phyloP scores from a whole-genome alignment of 805 yeast species.

The Nakazawaea wyomingensis region DNA sequence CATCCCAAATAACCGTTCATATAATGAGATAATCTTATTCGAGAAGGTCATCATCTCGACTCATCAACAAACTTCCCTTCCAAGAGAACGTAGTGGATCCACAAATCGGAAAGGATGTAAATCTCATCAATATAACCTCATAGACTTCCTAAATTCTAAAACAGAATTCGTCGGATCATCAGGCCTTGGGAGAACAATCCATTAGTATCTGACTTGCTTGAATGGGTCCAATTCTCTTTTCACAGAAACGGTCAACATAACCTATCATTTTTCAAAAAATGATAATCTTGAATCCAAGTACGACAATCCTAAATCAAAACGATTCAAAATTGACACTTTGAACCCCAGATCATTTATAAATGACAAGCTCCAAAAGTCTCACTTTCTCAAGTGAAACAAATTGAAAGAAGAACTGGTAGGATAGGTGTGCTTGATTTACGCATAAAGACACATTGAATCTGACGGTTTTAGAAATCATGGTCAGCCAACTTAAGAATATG shows the following conservation, averaged over 20 bases:
- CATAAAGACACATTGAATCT: slow-evolving; percentile 14
- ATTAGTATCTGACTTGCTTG: too few relatives aligned
- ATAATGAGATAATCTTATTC: not conserved
- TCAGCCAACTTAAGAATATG: slow-evolving; percentile 14
- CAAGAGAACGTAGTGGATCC: not conserved
- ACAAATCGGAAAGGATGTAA: not conserved
- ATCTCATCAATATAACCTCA: not conserved
- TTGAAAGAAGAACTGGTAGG: not conserved
- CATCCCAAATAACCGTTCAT: not conserved
- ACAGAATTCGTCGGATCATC: not conserved
- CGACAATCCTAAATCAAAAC: not conserved
- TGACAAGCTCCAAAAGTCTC: too few relatives aligned
- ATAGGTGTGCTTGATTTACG: slow-evolving; percentile 5
- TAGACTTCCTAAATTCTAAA: not conserved
- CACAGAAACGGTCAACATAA: not conserved
- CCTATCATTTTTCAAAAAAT: not conserved
- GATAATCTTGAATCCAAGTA: not conserved
- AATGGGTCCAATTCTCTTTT: not conserved
- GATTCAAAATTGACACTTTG: not conserved
- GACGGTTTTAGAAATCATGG: slow-evolving; percentile 13
- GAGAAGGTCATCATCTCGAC: not conserved
- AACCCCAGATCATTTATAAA: too few relatives aligned
- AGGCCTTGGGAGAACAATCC: too few relatives aligned
- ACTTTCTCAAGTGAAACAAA: too few relatives aligned
- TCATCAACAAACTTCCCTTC: not conserved